Evolutionary conservation across 495 filamentous ascomycete species (phyloP), one percentile per base, ranked within the genome.

Genomic region (Aspergillus sclerotiicarbonarius): DNA sequence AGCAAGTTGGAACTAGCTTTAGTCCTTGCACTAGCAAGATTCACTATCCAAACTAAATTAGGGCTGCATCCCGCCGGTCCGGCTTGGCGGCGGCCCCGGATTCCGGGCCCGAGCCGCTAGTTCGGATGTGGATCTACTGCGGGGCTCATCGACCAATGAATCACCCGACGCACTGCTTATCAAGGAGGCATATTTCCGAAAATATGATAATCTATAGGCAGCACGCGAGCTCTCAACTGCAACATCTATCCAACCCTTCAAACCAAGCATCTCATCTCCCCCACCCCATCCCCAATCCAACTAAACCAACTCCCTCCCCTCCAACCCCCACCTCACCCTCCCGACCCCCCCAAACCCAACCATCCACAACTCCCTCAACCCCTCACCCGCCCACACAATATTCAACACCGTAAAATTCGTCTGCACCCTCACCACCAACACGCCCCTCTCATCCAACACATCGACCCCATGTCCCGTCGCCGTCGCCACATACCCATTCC

Each of bases 341-440:
- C 21, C 46, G 4, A 69, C 56, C 4, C 58, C 61, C 16, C 58
- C 55, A 13, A 47, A 29, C 8, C 67, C 64, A 30, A 65, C 48
- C 25, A 65, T 35, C 52, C 43, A 67, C 47, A 64, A 43, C 41
- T 54, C 48, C 39, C 39, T 58, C 13, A 45, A 20, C 39, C 64
- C 59, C 20, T 29, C 18, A 5, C 63, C 63, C 30, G 32, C 58
- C 53, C 55, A 68, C 10, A 56, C 66, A 31, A 68, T 41, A 43
- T 66, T 66, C 41, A 58, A 30, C 15, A 61, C 66, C 16, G 59
- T 60, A 46, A 51, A 65, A 32, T 62, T 64, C 18, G 63, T 68
- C 54, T 67, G 61, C 13, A 68, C 53, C 30, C 61, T 61, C 1
- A 64, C 51, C 29, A 71, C 7, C 47, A 60, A 58, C 20, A 57